Conservation (phyloP, 2,329 filamentous ascomycete genomes). For the Arthrinium phaeospermum region DNA sequence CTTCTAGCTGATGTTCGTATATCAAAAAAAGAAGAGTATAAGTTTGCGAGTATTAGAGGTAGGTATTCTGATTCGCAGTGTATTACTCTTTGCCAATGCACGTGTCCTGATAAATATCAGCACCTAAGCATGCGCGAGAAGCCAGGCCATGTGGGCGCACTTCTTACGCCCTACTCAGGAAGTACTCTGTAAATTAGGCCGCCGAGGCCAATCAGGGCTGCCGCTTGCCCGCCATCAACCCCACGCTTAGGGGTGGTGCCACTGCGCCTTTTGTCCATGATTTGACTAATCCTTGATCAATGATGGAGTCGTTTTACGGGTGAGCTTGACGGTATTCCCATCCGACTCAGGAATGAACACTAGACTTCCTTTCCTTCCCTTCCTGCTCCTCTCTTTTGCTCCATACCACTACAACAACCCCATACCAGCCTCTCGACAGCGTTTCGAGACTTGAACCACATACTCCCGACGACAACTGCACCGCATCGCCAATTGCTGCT, state of each 20-base stretch:
- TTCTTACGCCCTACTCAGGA: background rate
- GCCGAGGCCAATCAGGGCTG: background rate
- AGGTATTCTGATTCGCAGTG: background rate
- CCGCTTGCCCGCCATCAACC: background rate
- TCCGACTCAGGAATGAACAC: background rate
- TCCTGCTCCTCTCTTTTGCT: constrained; percentile 8
- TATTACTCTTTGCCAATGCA: background rate
- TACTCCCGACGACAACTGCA: background rate
- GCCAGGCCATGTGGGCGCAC: background rate
- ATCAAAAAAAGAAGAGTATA: background rate
- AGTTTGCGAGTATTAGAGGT: no score
- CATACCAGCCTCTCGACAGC: background rate
- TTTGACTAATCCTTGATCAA: constrained; percentile 14
- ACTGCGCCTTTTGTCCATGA: constrained; percentile 12
- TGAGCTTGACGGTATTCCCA: constrained; percentile 6
- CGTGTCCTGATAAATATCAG: background rate
- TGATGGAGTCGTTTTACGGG: constrained; percentile 12
- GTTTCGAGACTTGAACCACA: background rate
- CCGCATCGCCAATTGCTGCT: background rate
- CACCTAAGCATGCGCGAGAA: background rate
- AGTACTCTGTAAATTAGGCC: background rate
- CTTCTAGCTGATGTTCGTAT: background rate
- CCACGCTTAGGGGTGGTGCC: constrained; percentile 7
- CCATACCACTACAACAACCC: constrained; percentile 1
- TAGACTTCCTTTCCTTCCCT: background rate